A percentile compares a stretch with the other conserved stretches of the same genome.
Conservation (phyloP, 805 yeast species). For the Candida ipomoeae region DNA sequence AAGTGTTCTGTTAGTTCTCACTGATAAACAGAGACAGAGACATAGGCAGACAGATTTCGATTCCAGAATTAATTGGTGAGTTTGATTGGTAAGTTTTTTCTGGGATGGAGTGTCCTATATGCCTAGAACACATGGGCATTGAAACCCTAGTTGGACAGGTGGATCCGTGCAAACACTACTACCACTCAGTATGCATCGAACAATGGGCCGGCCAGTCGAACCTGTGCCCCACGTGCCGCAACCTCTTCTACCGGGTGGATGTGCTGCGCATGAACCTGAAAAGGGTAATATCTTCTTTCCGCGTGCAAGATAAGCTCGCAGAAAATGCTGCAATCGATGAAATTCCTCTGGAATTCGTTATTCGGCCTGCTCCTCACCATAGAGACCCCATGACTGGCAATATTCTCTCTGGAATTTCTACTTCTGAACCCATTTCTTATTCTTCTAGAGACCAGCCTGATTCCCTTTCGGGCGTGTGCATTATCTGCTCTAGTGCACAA, state of each 20-base stretch:
- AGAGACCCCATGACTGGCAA: too few species aligned
- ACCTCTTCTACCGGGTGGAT: conserved; percentile 38
- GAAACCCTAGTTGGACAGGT: conserved; percentile 23
- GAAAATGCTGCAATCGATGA: conserved; percentile 34
- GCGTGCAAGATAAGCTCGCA: conserved; percentile 29
- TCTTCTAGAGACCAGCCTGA: neutral
- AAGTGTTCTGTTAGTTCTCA: too few species aligned
- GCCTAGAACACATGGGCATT: conserved; percentile 37
- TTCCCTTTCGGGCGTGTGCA: conserved; percentile 22
- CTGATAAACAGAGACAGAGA: too few species aligned
- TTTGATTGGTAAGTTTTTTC: too few species aligned
- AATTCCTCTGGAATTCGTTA: conserved; percentile 36
- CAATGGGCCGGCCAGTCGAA: conserved; percentile 57
- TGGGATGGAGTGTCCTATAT: conserved; percentile 51
- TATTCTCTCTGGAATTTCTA: too few species aligned
- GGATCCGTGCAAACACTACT: conserved; percentile 46
- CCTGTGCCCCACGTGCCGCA: conserved; percentile 60
- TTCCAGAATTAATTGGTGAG: too few species aligned
- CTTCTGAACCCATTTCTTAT: too few species aligned
- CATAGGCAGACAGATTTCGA: too few species aligned
- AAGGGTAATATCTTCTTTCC: conserved; percentile 10
- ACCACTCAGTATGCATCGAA: conserved; percentile 54
- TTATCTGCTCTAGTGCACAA: conserved; percentile 35
- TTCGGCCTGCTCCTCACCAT: conserved; percentile 12
- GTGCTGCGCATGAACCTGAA: conserved; percentile 17